Conservation (phyloP, 257 asterid species). For the Solanum virginianum region DNA sequence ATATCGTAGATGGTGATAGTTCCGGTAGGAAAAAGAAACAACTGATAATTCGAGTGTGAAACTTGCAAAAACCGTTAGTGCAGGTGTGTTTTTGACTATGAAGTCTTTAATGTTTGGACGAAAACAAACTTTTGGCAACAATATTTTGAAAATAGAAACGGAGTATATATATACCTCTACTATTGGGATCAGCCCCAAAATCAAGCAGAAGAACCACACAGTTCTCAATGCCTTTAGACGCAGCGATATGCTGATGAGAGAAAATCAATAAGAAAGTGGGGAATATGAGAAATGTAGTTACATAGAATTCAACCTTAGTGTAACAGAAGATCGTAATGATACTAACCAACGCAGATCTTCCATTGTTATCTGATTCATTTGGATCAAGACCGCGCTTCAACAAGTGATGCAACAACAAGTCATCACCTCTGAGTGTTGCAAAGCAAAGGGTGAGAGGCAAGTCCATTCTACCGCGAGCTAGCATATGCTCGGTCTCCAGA, state of each 20-base stretch:
- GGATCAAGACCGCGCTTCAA: conserved; percentile 85
- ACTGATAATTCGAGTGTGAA: background rate
- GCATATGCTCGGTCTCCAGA: conserved; percentile 73
- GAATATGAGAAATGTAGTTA: background rate
- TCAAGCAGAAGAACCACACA: conserved; percentile 73
- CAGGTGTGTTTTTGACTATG: background rate
- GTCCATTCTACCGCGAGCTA: conserved; percentile 89
- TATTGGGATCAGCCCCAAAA: conserved; percentile 65
- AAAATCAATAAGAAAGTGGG: background rate
- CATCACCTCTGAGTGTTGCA: conserved; percentile 89
- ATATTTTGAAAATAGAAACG: background rate
- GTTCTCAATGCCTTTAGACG: conserved; percentile 58
- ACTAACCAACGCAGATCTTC: conserved; percentile 68
- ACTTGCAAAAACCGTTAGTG: background rate
- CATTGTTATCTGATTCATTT: conserved; percentile 64
- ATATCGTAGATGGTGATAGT: no score
- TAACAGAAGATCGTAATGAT: background rate
- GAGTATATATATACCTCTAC: conserved; percentile 36
- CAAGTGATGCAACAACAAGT: conserved; percentile 66
- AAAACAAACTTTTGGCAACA: background rate
- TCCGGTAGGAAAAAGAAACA: background rate
- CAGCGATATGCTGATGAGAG: conserved; percentile 69
- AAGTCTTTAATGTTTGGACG: background rate
- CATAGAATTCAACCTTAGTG: background rate
- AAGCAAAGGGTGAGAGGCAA: conserved; percentile 83